phyloP scores from a whole-genome alignment of 768 basidiomycete species.

The Tricholoma sp. region DNA sequence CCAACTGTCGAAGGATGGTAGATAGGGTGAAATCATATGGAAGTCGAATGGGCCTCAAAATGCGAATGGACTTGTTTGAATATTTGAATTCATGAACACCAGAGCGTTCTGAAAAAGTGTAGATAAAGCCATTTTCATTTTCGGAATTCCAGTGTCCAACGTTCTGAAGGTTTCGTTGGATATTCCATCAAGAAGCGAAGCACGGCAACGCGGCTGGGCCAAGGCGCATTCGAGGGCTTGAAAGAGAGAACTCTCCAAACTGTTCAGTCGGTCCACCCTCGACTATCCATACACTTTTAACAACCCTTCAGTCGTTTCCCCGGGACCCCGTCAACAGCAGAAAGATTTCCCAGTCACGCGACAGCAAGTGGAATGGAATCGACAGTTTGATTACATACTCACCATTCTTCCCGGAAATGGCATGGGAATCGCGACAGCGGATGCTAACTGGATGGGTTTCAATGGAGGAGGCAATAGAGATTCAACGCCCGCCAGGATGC shows the following conservation, averaged over 20 bases:
- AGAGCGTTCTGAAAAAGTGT: slow-evolving; percentile 24
- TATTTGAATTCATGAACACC: slow-evolving; percentile 17
- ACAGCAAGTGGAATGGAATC: slow-evolving; percentile 30
- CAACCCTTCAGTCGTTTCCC: slow-evolving; percentile 22
- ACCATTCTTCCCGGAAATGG: slow-evolving; percentile 20
- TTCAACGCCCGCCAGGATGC: slow-evolving; percentile 18
- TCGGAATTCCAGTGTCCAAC: slow-evolving; percentile 16
- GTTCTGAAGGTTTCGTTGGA: slow-evolving; percentile 11
- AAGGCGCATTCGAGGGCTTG: slow-evolving; percentile 20
- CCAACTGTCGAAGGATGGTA: slow-evolving; percentile 14
- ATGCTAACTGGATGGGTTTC: slow-evolving; percentile 19
- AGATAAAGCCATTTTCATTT: slow-evolving; percentile 19
- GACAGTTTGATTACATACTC: slow-evolving; percentile 20
- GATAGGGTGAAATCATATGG: slow-evolving; percentile 17
- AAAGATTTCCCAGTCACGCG: slow-evolving; percentile 26
- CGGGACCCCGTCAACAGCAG: slow-evolving; percentile 26
- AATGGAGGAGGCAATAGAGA: slow-evolving; percentile 21
- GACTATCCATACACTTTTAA: slow-evolving; percentile 24
- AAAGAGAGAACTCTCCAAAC: slow-evolving; percentile 27
- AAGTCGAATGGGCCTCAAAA: slow-evolving; percentile 25
- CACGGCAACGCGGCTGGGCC: slow-evolving; percentile 21
- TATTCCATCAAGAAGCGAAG: slow-evolving; percentile 26
- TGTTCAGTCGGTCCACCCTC: slow-evolving; percentile 24
- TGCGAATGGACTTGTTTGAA: slow-evolving; percentile 17
- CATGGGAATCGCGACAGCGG: slow-evolving; percentile 18